Conservation (phyloP, 2,329 filamentous ascomycete genomes). For the Monosporascus sp. region DNA sequence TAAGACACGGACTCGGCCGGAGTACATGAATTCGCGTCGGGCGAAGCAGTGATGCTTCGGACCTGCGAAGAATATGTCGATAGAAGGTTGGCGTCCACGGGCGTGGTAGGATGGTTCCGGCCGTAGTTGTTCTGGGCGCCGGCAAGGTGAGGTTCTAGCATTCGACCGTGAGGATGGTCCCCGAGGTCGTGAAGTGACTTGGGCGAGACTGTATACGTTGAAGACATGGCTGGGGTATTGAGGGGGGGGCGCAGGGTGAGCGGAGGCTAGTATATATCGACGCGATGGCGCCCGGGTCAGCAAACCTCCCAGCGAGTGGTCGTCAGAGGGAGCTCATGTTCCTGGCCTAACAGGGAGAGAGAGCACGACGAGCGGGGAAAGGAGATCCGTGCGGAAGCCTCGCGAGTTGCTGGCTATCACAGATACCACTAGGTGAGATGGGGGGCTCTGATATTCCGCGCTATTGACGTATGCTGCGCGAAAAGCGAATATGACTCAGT, state of each 20-base stretch:
- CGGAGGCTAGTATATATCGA: constrained; percentile 31
- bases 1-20: constrained; percentile 48
- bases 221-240: constrained; percentile 35
- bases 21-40: constrained; percentile 35
- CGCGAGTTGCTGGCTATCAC: constrained; percentile 3
- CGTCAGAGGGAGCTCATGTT: constrained; percentile 21
- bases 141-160: constrained; percentile 27
- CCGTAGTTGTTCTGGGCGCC: constrained; percentile 18
- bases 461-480: neutral
- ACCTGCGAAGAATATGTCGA: constrained; percentile 40
- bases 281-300: constrained; percentile 12
- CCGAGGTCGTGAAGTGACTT: constrained; percentile 34
- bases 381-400: constrained; percentile 10
- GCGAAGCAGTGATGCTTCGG: constrained; percentile 35
- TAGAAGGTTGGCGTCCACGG: constrained; percentile 33
- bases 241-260: constrained; percentile 13
- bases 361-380: constrained; percentile 7
- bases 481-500: neutral
- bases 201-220: constrained; percentile 36
- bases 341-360: constrained; percentile 5
- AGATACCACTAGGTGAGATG: neutral
- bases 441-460: neutral
- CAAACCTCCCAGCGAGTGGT: constrained; percentile 15
- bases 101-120: constrained; percentile 26
- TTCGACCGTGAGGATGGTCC: constrained; percentile 20